Evolutionary conservation across 202 grass and related monocot genomes (phyloP).

Genomic region (Digitaria exilis): DNA sequence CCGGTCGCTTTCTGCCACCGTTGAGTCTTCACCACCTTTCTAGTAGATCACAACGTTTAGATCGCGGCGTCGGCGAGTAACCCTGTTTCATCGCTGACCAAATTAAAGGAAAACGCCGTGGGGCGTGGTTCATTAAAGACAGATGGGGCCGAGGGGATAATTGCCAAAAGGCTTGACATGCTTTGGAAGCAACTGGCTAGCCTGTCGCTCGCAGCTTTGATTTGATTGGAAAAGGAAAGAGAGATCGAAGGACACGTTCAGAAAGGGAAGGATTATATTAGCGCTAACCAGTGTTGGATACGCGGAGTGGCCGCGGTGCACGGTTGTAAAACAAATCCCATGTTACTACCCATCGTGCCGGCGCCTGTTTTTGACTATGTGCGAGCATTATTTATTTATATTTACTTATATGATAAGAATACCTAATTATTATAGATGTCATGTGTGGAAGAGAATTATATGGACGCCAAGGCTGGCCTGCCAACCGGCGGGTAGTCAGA

Average conservation of each 20-base stretch:
- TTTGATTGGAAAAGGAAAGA: neutral
- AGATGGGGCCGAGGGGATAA: neutral
- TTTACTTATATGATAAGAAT: neutral
- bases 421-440: neutral
- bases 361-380: neutral
- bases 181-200: conserved; percentile 17
- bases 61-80: too few species aligned
- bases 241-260: neutral
- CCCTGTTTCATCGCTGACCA: neutral
- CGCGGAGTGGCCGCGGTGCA: conserved; percentile 23
- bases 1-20: too few species aligned
- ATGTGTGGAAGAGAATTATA: neutral
- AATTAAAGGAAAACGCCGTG: neutral
- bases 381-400: neutral
- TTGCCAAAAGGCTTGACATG: conserved; percentile 21
- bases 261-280: neutral
- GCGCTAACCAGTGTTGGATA: conserved; percentile 3
- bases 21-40: too few species aligned
- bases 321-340: neutral
- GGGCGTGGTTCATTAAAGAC: neutral
- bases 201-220: conserved; percentile 29
- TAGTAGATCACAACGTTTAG: too few species aligned
- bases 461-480: neutral
- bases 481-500: neutral
- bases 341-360: neutral